Conservation (phyloP, 805 yeast species). For the Suhomyces sp. region DNA sequence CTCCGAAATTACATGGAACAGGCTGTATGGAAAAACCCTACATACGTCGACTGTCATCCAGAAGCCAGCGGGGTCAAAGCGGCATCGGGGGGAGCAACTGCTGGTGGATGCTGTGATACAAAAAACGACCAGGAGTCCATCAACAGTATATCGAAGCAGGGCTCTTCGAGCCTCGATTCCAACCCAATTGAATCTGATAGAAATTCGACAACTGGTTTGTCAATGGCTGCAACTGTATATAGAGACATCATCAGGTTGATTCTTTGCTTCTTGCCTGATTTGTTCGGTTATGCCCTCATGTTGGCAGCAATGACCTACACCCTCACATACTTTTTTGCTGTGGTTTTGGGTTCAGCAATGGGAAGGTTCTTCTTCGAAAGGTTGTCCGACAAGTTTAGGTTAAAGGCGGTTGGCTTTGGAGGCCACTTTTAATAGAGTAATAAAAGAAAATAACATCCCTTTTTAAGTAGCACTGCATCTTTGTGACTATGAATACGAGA, state of each 20-base stretch:
- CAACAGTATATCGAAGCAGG: not conserved
- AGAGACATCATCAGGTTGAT: slow-evolving; percentile 57
- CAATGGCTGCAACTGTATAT: slow-evolving; percentile 21
- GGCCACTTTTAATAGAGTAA: slow-evolving; percentile 3
- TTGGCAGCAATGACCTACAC: slow-evolving; percentile 74
- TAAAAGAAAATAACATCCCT: no score
- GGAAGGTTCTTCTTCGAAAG: slow-evolving; percentile 71
- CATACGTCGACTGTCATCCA: slow-evolving; percentile 16
- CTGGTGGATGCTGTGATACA: slow-evolving; percentile 19
- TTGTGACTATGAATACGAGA: no score
- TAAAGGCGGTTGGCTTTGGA: not conserved
- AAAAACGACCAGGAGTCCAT: slow-evolving; percentile 16
- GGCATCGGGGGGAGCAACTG: not conserved
- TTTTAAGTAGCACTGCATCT: not conserved
- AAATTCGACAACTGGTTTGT: slow-evolving; percentile 7
- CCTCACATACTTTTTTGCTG: slow-evolving; percentile 67
- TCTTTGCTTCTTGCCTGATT: slow-evolving; percentile 57
- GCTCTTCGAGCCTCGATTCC: not conserved
- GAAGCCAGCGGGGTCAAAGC: not conserved
- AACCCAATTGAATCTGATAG: slow-evolving; percentile 2
- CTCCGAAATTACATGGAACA: slow-evolving; percentile 63
- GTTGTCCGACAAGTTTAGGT: slow-evolving; percentile 42
- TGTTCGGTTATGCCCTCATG: slow-evolving; percentile 72
- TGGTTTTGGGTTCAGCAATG: slow-evolving; percentile 63
- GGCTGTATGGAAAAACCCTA: slow-evolving; percentile 53